Percentiles rank a stretch among this genome's conserved stretches.
phyloP scores from a whole-genome alignment of 1,284 basidiomycete genomes.

The Anthracocystis walkeri region DNA sequence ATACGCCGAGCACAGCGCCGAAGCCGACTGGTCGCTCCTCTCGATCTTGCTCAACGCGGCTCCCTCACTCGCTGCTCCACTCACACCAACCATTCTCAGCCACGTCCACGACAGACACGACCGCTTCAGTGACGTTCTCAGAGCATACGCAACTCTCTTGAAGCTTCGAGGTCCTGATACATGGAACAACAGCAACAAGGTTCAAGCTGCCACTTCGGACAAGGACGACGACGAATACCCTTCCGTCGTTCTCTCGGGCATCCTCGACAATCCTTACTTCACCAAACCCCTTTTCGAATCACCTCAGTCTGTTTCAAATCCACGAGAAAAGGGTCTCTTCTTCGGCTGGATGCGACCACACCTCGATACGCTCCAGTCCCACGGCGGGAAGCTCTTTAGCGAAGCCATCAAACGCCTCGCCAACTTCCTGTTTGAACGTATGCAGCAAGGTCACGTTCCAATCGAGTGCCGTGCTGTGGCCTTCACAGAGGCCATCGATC shows the following conservation, averaged over 20 bases:
- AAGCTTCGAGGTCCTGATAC: slow-evolving; percentile 38
- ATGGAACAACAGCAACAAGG: slow-evolving; percentile 23
- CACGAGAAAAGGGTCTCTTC: slow-evolving; percentile 38
- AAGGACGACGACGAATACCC: slow-evolving; percentile 49
- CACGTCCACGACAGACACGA: slow-evolving; percentile 47
- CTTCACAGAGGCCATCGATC: slow-evolving; percentile 43
- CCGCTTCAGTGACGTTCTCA: slow-evolving; percentile 47
- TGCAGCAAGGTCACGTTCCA: slow-evolving; percentile 58
- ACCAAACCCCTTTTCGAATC: slow-evolving; percentile 41
- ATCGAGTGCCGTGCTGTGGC: slow-evolving; percentile 39
- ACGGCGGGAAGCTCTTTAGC: slow-evolving; percentile 39
- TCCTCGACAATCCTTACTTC: slow-evolving; percentile 60
- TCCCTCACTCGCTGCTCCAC: slow-evolving; percentile 21
- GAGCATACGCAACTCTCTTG: slow-evolving; percentile 39
- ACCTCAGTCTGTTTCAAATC: slow-evolving; percentile 25
- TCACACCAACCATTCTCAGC: slow-evolving; percentile 38
- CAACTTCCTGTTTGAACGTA: slow-evolving; percentile 62
- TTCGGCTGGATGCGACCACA: slow-evolving; percentile 50
- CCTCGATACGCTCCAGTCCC: slow-evolving; percentile 41
- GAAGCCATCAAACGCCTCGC: slow-evolving; percentile 60
- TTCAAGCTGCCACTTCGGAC: background rate
- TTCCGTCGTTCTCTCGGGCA: slow-evolving; percentile 49
- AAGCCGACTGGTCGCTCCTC: slow-evolving; percentile 44
- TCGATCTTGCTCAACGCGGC: slow-evolving; percentile 42
- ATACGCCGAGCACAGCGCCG: slow-evolving; percentile 17